Percentiles rank a stretch among this genome's conserved stretches.
Evolutionary conservation across 2,329 filamentous ascomycete genomes (phyloP).

Genomic region (Zalaria sp.): DNA sequence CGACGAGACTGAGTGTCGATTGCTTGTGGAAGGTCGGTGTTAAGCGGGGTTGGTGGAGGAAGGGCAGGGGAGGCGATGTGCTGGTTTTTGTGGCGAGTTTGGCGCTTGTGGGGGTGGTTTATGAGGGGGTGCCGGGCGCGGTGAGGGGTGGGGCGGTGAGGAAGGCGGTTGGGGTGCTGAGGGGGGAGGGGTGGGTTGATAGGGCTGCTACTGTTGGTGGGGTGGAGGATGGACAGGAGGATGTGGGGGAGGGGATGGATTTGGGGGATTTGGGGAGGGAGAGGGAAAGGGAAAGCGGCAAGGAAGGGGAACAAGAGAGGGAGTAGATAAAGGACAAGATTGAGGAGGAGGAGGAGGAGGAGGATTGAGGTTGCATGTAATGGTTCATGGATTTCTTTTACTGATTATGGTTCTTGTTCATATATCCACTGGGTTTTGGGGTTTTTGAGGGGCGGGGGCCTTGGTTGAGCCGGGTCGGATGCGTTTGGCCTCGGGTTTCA

Average conservation of each 20-base stretch:
- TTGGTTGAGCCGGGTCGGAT: no score
- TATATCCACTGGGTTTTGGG: no score
- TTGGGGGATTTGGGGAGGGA: no score
- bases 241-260: background rate
- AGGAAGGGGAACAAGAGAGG: no score
- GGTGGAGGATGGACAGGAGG: background rate
- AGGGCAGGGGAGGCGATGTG: conserved; percentile 70
- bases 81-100: conserved; percentile 68
- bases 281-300: no score
- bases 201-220: background rate
- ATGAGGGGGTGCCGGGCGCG: conserved; percentile 56
- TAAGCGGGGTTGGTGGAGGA: conserved; percentile 79
- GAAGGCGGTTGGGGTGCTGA: conserved; percentile 59
- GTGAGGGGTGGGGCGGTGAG: conserved; percentile 53
- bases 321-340: no score
- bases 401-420: no score
- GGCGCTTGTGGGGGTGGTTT: conserved; percentile 63
- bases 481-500: no score
- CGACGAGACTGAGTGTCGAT: conserved; percentile 63
- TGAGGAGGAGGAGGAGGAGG: no score
- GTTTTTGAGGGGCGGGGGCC: no score
- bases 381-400: no score
- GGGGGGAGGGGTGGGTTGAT: conserved; percentile 39
- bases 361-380: no score
- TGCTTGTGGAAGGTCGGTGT: conserved; percentile 86